Evolutionary conservation across 2,329 filamentous ascomycete genomes (phyloP), one percentile per base, ranked within the genome.

Genomic region (Aspergillus novofumigatus): DNA sequence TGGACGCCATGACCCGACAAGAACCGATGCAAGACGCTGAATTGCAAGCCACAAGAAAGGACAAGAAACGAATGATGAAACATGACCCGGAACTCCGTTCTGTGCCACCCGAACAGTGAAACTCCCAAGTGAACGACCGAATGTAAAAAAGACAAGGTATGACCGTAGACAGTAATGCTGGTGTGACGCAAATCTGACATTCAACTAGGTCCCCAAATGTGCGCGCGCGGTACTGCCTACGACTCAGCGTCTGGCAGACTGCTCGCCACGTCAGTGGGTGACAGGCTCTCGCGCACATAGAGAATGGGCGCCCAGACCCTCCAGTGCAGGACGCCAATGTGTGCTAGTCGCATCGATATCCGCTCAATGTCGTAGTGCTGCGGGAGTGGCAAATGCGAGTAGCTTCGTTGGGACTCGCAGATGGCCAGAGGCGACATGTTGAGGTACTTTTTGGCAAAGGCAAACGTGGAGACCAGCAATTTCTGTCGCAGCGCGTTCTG

Each of bases 291-390:
- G 23, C 68, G 63, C 25, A 72, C 63, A 53, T 96, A 96, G 11
- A 89, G 85, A 53, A 96, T 78, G 2, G 85, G 84, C 1, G 84
- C 83, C 91, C 92, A 97, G 3, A 96, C 88, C 51, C 90, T 84
- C 92, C 92, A 97, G 74, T 97, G 92, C 25, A 97, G 77, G 5
- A 94, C 81, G 14, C 90, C 86, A 48, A 97, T 85, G 68, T 97
- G 93, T 5, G 91, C 88, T 52, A 96, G 81, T 49, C 90, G 86
- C 48, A 86, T 88, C 1, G 90, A 86, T 71, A 96, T 84, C 57
- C 70, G 68, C 51, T 77, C 73, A 3, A 76, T 62, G 55, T 73
- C 70, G 32, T 67, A 65, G 32, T 70, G 68, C 38, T 71, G 69
- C 21, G 71, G 63, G 1, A 65, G 53, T 21, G 67, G 59, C 0